Conservation (phyloP, 2,329 filamentous ascomycete genomes). For the Colletotrichum zoysiae region DNA sequence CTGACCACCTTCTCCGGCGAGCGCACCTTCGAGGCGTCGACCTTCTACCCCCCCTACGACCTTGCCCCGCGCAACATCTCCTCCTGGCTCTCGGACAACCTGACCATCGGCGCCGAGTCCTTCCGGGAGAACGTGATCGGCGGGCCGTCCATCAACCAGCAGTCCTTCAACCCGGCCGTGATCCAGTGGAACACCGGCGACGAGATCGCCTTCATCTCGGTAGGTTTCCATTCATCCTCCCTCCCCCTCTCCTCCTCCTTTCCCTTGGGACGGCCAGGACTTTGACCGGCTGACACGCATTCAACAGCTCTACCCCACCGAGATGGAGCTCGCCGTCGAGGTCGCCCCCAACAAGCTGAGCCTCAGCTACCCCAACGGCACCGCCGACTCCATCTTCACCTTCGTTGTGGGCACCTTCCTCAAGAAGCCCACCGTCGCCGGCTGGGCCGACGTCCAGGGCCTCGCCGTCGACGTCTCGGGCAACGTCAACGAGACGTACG, state of each 20-base stretch:
- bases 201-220: conserved; percentile 52
- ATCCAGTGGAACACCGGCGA: conserved; percentile 67
- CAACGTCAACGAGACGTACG: conserved; percentile 56
- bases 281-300: conserved; percentile 44
- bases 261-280: background rate
- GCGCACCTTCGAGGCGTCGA: conserved; percentile 63
- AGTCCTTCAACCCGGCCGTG: conserved; percentile 70
- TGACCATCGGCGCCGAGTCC: conserved; percentile 72
- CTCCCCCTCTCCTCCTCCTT: background rate
- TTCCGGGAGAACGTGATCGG: conserved; percentile 69
- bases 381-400: conserved; percentile 61
- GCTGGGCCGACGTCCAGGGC: conserved; percentile 63
- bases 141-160: conserved; percentile 63
- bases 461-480: conserved; percentile 59
- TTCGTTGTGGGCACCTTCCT: conserved; percentile 62
- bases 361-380: conserved; percentile 67
- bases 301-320: conserved; percentile 53
- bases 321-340: conserved; percentile 55
- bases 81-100: conserved; percentile 66
- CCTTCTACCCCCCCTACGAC: conserved; percentile 71
- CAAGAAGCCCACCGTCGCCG: conserved; percentile 57
- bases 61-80: conserved; percentile 68
- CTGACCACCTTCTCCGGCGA: conserved; percentile 65
- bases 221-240: conserved; percentile 41
- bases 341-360: conserved; percentile 58